Evolutionary conservation across 805 yeast species (phyloP).

Genomic region (Saccharomyces kudriavzevii): DNA sequence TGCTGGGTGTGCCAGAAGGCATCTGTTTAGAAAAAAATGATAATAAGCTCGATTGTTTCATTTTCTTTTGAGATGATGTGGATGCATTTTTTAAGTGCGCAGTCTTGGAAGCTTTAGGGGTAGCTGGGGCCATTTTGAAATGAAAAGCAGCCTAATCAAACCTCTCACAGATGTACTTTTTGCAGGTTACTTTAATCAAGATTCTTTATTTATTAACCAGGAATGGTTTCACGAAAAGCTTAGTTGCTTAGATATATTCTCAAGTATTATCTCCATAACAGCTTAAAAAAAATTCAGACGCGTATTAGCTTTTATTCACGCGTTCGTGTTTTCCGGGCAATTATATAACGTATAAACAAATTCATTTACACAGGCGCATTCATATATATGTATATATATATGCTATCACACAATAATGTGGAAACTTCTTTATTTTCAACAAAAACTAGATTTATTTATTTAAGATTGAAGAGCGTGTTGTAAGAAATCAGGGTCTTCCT

Average conservation of each 20-base stretch:
- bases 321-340: constrained; percentile 2
- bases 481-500: constrained; percentile 84
- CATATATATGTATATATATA: not conserved
- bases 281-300: constrained; percentile 3
- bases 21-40: constrained; percentile 29
- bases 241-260: not conserved
- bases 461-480: constrained; percentile 45
- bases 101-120: constrained; percentile 20
- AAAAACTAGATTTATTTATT: not conserved
- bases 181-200: constrained; percentile 1
- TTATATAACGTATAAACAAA: not conserved
- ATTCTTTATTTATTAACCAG: not conserved
- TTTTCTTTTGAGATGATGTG: constrained; percentile 26
- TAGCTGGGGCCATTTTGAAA: constrained; percentile 14
- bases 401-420: not conserved
- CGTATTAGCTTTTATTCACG: constrained; percentile 2
- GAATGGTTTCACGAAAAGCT: not conserved
- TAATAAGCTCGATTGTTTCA: constrained; percentile 32
- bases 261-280: not conserved
- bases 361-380: not conserved
- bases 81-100: constrained; percentile 6
- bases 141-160: not conserved
- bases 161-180: constrained; percentile 2
- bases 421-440: not conserved
- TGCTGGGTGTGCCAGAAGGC: constrained; percentile 5